Base-by-base conservation (phyloP, 1,284 basidiomycete genomes). In the Boletellus deceptivus region DNA sequence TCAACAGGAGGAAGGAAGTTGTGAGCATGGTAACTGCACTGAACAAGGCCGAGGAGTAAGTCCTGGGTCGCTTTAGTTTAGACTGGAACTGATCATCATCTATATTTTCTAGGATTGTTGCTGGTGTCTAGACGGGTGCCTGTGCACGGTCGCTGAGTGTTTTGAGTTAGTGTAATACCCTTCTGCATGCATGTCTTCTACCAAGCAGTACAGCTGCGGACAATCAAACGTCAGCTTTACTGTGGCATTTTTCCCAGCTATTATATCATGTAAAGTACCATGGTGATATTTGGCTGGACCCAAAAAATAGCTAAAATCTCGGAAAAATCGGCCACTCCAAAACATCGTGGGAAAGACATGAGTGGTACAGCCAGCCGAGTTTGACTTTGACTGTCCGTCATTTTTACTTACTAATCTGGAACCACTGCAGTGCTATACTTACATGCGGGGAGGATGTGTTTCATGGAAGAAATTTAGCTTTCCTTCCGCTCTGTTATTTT, bases 11-110 rank as follows among this genome's bases (percentile, higher is more conserved):
- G 71, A 93, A 92, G 75, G 93, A 97, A 72, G 89, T 93, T 56
- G 79, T 90, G 55, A 78, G 83, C 62, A 95, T 95, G 92, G 84
- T 96, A 44, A 76, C 82, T 43, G 93, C 92, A 29, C 76, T 96
- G 55, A 93, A 93, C 71, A 91, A 93, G 76, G 92, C 92, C 10
- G 93, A 96, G 71, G 90, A 93, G 82, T 91, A 68, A 60, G 89
- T 84, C 46, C 22, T 50, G 5, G 17, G 25, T 16, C 37, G 24
- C 39, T 25, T 22, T 14, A 13, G 16, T 31, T 35, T 13, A 24
- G 24, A 31, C 24, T 31, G 24, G 20, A 47, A 45, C 20, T 68
- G 46, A 64, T 41, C 4, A 64, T 41, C 4, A 4, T n/a, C 34
- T 42, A 11, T 13, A 11, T 27, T 29, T 41, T 1, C 33, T 20